Percentiles rank a stretch among this genome's conserved stretches.
Conservation (phyloP, 345 rosid species). For the Camelina neglecta region DNA sequence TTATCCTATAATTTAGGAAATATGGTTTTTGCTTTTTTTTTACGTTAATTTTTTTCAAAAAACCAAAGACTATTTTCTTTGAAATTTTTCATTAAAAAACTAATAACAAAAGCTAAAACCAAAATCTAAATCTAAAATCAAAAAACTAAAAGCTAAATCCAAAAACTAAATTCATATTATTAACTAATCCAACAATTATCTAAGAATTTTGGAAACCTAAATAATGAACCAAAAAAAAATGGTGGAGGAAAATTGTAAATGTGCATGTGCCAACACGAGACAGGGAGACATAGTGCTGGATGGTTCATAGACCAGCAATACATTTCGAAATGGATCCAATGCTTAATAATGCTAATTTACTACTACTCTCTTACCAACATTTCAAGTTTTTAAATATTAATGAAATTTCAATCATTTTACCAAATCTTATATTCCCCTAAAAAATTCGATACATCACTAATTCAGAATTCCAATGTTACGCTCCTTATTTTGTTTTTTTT, state of each 20-base stretch:
- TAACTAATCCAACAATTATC: too few species aligned
- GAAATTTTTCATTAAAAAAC: too few species aligned
- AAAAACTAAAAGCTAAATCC: too few species aligned
- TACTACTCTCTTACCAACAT: neutral
- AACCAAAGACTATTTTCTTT: too few species aligned
- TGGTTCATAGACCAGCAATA: slow-evolving; percentile 18
- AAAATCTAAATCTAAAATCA: too few species aligned
- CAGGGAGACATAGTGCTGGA: slow-evolving; percentile 40
- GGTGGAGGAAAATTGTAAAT: slow-evolving; percentile 2
- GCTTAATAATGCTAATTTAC: slow-evolving; percentile 6
- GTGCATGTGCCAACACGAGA: slow-evolving; percentile 35
- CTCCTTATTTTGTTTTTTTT: neutral
- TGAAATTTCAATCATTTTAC: neutral
- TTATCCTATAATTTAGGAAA: too few species aligned
- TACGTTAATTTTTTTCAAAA: too few species aligned
- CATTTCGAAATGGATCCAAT: slow-evolving; percentile 22
- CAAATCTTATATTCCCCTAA: neutral
- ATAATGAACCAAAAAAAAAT: neutral
- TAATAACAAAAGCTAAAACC: too few species aligned
- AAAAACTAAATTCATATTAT: too few species aligned
- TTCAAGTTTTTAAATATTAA: neutral
- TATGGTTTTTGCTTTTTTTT: too few species aligned
- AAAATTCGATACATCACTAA: neutral
- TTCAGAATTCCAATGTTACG: neutral
- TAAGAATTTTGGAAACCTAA: too few species aligned